A percentile compares a stretch with the other conserved stretches of the same genome.
Conservation (phyloP, 2,329 filamentous ascomycete genomes). For the Neonectria coccinea region DNA sequence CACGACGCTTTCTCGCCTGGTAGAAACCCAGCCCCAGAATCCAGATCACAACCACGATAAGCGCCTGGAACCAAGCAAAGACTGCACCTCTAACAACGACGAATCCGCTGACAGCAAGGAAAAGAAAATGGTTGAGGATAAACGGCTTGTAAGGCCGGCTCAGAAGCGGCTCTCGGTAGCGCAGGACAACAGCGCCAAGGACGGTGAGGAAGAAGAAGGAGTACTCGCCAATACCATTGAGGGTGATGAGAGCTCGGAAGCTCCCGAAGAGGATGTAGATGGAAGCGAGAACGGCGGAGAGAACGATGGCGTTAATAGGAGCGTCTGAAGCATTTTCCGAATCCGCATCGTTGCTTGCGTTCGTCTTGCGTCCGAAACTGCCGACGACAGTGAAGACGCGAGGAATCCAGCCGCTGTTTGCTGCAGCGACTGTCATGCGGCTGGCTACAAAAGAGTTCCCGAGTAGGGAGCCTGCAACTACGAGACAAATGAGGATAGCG, state of each 20-base stretch:
- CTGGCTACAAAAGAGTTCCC: constrained; percentile 73
- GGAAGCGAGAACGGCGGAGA: constrained; percentile 62
- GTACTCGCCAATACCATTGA: constrained; percentile 70
- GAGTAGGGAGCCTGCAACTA: constrained; percentile 71
- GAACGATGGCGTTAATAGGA: constrained; percentile 65
- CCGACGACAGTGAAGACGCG: constrained; percentile 59
- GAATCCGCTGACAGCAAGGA: constrained; percentile 69
- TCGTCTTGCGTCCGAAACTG: constrained; percentile 49
- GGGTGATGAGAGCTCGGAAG: constrained; percentile 71
- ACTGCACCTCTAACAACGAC: constrained; percentile 69
- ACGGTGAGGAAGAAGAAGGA: constrained; percentile 75
- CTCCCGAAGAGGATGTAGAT: constrained; percentile 71
- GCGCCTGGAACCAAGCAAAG: constrained; percentile 67
- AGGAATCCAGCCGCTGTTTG: constrained; percentile 65
- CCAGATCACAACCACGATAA: constrained; percentile 65
- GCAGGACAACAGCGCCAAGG: constrained; percentile 67
- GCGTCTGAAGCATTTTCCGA: constrained; percentile 57
- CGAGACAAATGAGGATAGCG: constrained; percentile 68
- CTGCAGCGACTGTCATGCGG: constrained; percentile 70
- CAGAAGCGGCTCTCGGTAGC: constrained; percentile 66
- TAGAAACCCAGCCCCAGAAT: constrained; percentile 61
- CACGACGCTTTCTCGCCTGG: constrained; percentile 26
- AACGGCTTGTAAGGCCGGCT: constrained; percentile 67
- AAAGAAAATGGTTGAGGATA: constrained; percentile 62
- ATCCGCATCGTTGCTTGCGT: background rate